Base-by-base conservation (phyloP, 129 eudicot genomes). In the Lonicera japonica region DNA sequence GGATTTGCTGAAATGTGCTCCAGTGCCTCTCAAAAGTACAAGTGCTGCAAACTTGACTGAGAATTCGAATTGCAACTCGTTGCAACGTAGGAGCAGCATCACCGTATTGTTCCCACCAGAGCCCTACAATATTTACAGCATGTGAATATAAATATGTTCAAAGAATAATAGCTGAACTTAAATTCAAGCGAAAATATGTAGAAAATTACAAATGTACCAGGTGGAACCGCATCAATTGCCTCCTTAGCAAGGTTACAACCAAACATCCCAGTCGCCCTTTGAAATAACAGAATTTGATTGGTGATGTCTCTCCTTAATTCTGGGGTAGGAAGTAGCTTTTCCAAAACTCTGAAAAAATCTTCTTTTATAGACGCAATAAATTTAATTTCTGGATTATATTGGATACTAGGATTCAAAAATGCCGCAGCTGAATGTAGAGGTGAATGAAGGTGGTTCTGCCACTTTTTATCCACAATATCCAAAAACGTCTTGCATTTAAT, bases 51-150 rank as follows among this genome's bases (percentile, higher is more conserved):
- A 84, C 88, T 46, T 91, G 97, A 68, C 95, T 91, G 8, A 91
- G 90, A 65, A 87, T 82, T 71, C 90, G 74, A 50, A 91, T 91
- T 13, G 97, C 97, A 46, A 87, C 95, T 63, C 83, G 73, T 75
- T 87, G 97, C 65, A 91, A 58, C 29, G 72, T 79, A 1, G 95
- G 94, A 64, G 97, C 87, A 2, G 86, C 77, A 56, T 91, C 97
- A 0, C 97, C 97, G 54, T 75, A 91, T 63, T 87, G 97, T 72
- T 91, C 97, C 97, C 97, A 91, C 97, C 97, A 91, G 17, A 81
- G 74, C 60, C 95, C 97, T 91, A 64, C 63, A 70, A 11, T 39
- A 68, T 54, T 18, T 21, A n/a, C n/a, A 34, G 25, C 11, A 40
- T 25, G 29, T 25, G 10, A 18, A 25, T 9, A 46, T 7, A 1